Percentiles rank a stretch among this genome's conserved stretches.
Conservation (phyloP, 2,329 filamentous ascomycete species). For the Penicillium polonicum region DNA sequence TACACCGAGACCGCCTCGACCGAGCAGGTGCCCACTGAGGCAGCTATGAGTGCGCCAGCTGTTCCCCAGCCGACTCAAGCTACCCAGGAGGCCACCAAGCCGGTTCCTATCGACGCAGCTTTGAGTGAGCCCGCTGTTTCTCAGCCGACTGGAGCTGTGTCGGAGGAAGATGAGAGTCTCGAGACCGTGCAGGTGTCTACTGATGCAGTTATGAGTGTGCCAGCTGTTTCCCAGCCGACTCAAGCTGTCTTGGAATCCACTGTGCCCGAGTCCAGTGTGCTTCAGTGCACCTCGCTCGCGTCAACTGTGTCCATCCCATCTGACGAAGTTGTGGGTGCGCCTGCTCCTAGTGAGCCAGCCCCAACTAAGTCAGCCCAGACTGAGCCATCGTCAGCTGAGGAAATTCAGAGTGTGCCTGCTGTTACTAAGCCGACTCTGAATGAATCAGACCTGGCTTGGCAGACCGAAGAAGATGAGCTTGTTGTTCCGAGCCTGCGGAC, state of each 20-base stretch:
- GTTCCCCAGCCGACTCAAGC: background rate
- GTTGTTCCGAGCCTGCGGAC: background rate
- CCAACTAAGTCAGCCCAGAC: background rate
- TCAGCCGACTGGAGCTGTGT: background rate
- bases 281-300: background rate
- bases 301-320: background rate
- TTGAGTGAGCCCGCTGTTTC: background rate
- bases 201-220: background rate
- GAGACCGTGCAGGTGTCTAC: background rate
- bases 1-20: background rate
- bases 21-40: background rate
- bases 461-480: background rate
- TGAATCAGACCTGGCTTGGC: background rate
- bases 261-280: background rate
- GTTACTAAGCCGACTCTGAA: background rate
- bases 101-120: background rate
- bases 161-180: background rate
- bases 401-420: background rate
- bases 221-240: background rate
- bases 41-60: background rate
- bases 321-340: background rate
- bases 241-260: background rate
- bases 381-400: background rate
- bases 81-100: no score
- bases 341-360: constrained; percentile 1